phyloP scores from a whole-genome alignment of 345 rosid species.

The Gossypium australe region DNA sequence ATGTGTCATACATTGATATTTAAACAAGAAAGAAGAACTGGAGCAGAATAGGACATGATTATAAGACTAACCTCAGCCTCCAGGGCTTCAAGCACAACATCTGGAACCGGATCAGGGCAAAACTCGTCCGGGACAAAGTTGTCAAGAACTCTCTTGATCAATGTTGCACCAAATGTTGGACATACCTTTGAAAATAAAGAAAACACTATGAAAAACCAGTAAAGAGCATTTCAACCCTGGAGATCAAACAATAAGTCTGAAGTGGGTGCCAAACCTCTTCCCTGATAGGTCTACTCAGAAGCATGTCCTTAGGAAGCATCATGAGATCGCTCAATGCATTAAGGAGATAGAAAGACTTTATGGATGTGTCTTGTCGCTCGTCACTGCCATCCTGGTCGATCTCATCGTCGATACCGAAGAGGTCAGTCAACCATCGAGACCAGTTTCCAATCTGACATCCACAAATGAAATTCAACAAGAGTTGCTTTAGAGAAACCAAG shows the following conservation, averaged over 20 bases:
- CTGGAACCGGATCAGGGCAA: slow-evolving; percentile 85
- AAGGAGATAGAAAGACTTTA: slow-evolving; percentile 76
- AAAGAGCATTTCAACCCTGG: background rate
- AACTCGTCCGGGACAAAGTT: slow-evolving; percentile 81
- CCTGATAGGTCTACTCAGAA: slow-evolving; percentile 54
- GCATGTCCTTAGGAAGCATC: slow-evolving; percentile 99
- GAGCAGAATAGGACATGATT: background rate
- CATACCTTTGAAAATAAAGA: slow-evolving; percentile 55
- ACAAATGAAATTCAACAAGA: slow-evolving; percentile 3
- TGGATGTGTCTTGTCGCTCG: slow-evolving; percentile 42
- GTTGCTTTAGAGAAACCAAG: background rate
- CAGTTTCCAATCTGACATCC: slow-evolving; percentile 82
- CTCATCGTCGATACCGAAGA: slow-evolving; percentile 65
- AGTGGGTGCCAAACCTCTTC: slow-evolving; percentile 56
- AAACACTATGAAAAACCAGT: slow-evolving; percentile 5
- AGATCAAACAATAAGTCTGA: background rate
- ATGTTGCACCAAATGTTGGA: slow-evolving; percentile 67
- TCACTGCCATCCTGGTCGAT: slow-evolving; percentile 31
- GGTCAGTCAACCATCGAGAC: slow-evolving; percentile 89
- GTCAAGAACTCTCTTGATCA: slow-evolving; percentile 76
- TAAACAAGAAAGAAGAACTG: background rate
- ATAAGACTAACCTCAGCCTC: slow-evolving; percentile 57
- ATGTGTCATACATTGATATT: background rate
- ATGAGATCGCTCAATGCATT: slow-evolving; percentile 89
- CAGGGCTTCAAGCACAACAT: slow-evolving; percentile 67